Base-by-base conservation (phyloP, 108 stramenopile genomes). In the Cyclotella atomus region DNA sequence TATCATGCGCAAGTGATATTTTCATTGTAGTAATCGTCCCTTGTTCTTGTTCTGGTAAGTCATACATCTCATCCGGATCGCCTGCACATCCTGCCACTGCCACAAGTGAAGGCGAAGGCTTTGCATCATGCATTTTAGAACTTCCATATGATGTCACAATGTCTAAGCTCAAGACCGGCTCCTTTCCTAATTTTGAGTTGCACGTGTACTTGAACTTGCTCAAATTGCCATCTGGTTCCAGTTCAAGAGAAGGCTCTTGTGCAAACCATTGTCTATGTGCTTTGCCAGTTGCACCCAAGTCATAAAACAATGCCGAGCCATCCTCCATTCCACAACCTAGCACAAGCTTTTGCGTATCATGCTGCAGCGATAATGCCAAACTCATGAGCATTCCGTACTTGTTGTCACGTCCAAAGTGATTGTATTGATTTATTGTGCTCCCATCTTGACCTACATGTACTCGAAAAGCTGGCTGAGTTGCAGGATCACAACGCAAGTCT, bases 301-400 rank as follows among this genome's bases (percentile, higher is more conserved):
- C 91, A 67, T 91, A 83, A 77, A 91, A 89, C 25, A 89, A 66
- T 20, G 87, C 79, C 0, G 84, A 76, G 7, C 94, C 94, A 83
- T 71, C 81, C 57, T 95, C 94, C 94, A 91, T 92, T 2, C 94
- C 94, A 79, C 91, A 91, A 10, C 85, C 91, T 25, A 82, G 24
- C 44, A 94, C 70, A 14, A 88, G 66, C 12, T 65, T 76, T 25
- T 75, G 55, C 20, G 63, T 50, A 2, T 59, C 30, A 41, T 72
- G 45, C 20, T 59, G 60, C 54, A 78, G 53, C 14, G 65, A 76
- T 27, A 95, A 70, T 12, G 87, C 88, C 36, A 95, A 74, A 72
- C 89, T 87, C 10, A 81, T 91, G 38, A 89, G 25, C 91, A 95
- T 95, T 32, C 93, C 93, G 65, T 92, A 85, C n/a, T 78, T 73